phyloP scores from a whole-genome alignment of 2,329 filamentous ascomycete genomes.

The Penicillium capsulatum region DNA sequence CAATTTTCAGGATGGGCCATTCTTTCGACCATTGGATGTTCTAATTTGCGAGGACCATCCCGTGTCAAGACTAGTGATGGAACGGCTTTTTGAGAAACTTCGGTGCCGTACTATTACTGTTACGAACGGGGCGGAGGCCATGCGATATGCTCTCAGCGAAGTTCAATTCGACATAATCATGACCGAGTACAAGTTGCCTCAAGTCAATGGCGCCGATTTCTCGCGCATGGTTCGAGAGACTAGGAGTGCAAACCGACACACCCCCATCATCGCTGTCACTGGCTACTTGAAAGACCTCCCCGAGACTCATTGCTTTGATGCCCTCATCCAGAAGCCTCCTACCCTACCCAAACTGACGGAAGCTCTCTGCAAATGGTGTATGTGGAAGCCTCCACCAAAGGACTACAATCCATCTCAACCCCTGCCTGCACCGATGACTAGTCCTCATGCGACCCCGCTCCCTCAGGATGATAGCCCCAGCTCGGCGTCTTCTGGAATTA shows the following conservation, averaged over 20 bases:
- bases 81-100: constrained; percentile 90
- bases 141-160: constrained; percentile 90
- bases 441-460: constrained; percentile 60
- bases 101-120: constrained; percentile 92
- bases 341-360: constrained; percentile 88
- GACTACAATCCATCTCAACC: constrained; percentile 50
- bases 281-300: constrained; percentile 97
- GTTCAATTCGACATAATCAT: constrained; percentile 99
- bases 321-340: constrained; percentile 92
- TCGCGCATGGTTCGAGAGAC: constrained; percentile 97
- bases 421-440: constrained; percentile 58
- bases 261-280: constrained; percentile 92
- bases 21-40: constrained; percentile 86
- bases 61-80: constrained; percentile 97
- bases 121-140: constrained; percentile 82
- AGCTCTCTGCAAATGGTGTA: constrained; percentile 78
- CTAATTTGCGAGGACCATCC: constrained; percentile 97
- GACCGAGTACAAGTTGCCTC: constrained; percentile 92
- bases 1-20: constrained; percentile 74
- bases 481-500: constrained; percentile 70
- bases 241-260: constrained; percentile 89
- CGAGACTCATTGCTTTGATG: constrained; percentile 92
- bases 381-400: constrained; percentile 79
- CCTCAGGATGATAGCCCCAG: constrained; percentile 76
- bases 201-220: constrained; percentile 91